These are phyloP conservation scores for Clitoria ternatea DNA, from an alignment of 306 rosid genomes.

Conservation along the genomic window DNA sequence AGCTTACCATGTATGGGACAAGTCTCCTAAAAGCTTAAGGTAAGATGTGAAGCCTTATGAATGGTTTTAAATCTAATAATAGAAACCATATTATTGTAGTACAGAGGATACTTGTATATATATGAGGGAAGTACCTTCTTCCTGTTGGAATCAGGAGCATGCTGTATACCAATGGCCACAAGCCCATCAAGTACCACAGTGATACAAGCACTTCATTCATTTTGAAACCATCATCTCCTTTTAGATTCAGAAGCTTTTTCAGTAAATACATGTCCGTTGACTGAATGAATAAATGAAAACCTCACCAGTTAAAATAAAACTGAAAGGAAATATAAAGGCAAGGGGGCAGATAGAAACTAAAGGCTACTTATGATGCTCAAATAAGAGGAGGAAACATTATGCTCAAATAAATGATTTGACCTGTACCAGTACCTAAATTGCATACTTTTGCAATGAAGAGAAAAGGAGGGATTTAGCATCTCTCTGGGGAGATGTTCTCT, in stretches of 20 bases:
- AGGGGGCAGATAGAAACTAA: background rate
- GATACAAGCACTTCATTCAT: conserved; percentile 84
- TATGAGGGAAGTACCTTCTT: conserved; percentile 58
- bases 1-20: background rate
- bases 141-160: conserved; percentile 85
- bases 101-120: background rate
- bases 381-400: background rate
- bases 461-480: too few relatives aligned
- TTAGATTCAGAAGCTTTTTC: conserved; percentile 71
- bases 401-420: too few relatives aligned
- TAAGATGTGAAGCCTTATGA: background rate
- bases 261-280: conserved; percentile 68
- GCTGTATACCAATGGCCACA: conserved; percentile 86
- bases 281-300: conserved; percentile 29
- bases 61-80: background rate
- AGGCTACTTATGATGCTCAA: background rate
- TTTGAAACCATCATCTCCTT: conserved; percentile 79
- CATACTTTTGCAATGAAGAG: too few relatives aligned
- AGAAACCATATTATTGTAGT: background rate
- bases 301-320: background rate
- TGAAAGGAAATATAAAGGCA: background rate
- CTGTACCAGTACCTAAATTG: too few relatives aligned
- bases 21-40: background rate
- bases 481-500: too few relatives aligned
- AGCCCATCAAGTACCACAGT: conserved; percentile 86